Evolutionary conservation across 805 yeast genomes (phyloP), one percentile per base, ranked within the genome.

Genomic region (Hermanozyma aechmeae): DNA sequence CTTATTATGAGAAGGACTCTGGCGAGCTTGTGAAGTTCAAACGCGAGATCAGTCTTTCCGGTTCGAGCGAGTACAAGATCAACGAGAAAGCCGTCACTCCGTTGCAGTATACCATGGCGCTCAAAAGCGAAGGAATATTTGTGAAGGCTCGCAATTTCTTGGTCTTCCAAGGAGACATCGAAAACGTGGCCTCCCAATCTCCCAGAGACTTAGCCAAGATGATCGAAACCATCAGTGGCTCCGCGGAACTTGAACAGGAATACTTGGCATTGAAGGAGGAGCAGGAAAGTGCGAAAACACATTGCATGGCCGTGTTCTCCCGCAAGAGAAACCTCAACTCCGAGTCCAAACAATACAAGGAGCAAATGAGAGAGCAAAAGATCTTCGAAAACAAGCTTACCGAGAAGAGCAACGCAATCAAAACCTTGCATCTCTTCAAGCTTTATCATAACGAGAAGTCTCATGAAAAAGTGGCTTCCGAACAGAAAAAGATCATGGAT

Each of bases 121-220:
- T 92, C 46, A 82, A 79, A 40, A 60, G 63, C 5, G 93, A 89
- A 47, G 83, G 84, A 45, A 85, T 89, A 31, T 58, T 87, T 35
- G 80, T 86, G 40, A 84, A 81, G 48, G 96, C 96, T 1, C 71
- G 84, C 48, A 92, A 92, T 51, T 89, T 89, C 45, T 58, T 92
- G 35, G 97, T 92, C 6, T 86, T 89, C 49, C 98, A 92, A 60
- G 97, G 98, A 35, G 97, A 89, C 49, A 94, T 92, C 28, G 97
- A 89, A 51, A 80, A 77, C 42, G 76, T 92, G 23, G 97, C 97
- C 0, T 69, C 94, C 0, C 94, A 87, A 50, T 74, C 89, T 0
- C 74, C 96, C 0, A 53, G 55, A 15, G 94, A 85, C 22, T 63
- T 92, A 35, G 73, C 93, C 2, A 65, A 59, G 25, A 53, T 87